Evolutionary conservation across 2,329 filamentous ascomycete genomes (phyloP), one percentile per base, ranked within the genome.

Genomic region (Incumbomyces delicatus): DNA sequence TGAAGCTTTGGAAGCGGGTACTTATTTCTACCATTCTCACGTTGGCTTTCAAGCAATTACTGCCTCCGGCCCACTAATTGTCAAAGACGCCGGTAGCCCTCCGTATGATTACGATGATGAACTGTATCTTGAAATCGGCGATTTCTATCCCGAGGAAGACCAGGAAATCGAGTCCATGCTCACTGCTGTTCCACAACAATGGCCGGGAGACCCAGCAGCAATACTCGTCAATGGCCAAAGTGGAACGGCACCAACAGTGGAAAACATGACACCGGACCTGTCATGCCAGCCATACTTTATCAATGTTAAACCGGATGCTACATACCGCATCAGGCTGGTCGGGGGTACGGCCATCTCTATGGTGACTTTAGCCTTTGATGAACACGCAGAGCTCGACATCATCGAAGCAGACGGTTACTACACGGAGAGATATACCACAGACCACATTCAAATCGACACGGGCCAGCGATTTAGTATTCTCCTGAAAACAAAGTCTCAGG

Each of bases 21-120:
- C 78, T 0, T 84, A 82, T 57, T 83, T 80, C 58, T 84, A 83
- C 56, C 80, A 84, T 57, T 82, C 79, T 0, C 81, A 84, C 50
- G 69, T 83, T 13, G 78, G 72, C 0, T 76, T 83, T 47, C 80
- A 84, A 57, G 75, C 76, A 0, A 62, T 76, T 27, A 76, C 77
- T 13, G 76, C 75, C 0, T 61, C 70, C 6, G 80, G 81, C 0
- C 63, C 74, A 0, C 57, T 85, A 30, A 75, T 81, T 38, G 71
- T 85, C n/a, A 71, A 76, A 48, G 72, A 77, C 41, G 44, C 59
- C 31, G 60, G 57, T 0, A 46, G 66, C 38, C 50, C 65, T 20
- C 79, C 79, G 0, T 83, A 80, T 51, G 34, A 70, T 0, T 84
- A 81, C 52, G 77, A 84, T 46, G 79, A 76, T 2, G 81, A 85